Base-by-base conservation (phyloP, 192 early-diverging fungal species). In the Paraglomus occultum region DNA sequence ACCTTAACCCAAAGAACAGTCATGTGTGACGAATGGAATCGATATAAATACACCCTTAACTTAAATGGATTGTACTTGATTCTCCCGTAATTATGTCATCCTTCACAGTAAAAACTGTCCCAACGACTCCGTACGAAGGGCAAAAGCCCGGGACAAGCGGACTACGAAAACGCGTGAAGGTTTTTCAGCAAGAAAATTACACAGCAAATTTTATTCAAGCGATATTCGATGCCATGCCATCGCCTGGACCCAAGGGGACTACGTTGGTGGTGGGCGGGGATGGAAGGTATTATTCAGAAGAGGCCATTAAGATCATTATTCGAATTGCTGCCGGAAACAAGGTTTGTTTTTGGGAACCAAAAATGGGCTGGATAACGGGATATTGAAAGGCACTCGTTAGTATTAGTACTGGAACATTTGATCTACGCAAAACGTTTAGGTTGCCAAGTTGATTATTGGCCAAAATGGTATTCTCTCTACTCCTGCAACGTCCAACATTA, bases 91-190 rank as follows among this genome's bases (percentile, higher is more conserved):
- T 57, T 23, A 57, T 57, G 54, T 23, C 18, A 18, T 2, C 78
- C 15, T 51, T 73, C 7, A 47, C 22, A 48, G 73, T 85, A 6
- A 68, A 74, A 52, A 72, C 83, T 22, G 83, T 95, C 23, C 45
- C 80, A 7, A 95, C 94, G 5, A 89, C 75, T 57, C 84, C 90
- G 5, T 96, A 86, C 59, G 89, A 88, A n/a, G 95, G 89, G 67
- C 97, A 99, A 82, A 97, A 96, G 81, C 97, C 95, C 42, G 97
- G 97, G 54, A 99, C 97, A 39, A 93, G 87, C 73, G 95, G 95
- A 48, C 89, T 98, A 38, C 90, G 96, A 76, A 98, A 98, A 80
- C 90, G 94, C 58, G 94, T 96, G 73, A 94, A 88, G 77, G 89
- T 97, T 59, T 99, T 99, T 78, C 87, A 96, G 83, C 94, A 99